These are phyloP conservation scores for Pleurotus cornucopiae DNA, from an alignment of 768 basidiomycete species.

Conservation along the genomic window DNA sequence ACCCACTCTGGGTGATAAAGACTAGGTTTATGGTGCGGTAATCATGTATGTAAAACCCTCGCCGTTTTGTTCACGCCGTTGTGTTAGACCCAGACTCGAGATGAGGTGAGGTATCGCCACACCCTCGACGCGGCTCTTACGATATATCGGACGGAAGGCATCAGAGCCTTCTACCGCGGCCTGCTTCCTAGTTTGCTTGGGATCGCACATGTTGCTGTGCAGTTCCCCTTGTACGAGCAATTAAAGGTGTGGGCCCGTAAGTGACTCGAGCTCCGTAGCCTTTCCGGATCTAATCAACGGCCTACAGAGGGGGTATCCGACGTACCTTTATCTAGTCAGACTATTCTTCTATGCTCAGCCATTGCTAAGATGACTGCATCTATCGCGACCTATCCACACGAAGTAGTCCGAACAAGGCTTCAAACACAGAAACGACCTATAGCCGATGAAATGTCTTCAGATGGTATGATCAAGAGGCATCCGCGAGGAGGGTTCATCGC, in stretches of 20 bases:
- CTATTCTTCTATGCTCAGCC: constrained; percentile 89
- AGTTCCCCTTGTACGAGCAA: constrained; percentile 95
- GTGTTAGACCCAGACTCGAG: constrained; percentile 73
- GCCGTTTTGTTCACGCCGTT: constrained; percentile 10
- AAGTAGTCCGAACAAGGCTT: constrained; percentile 95
- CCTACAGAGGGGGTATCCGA: constrained; percentile 40
- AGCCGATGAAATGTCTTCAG: constrained; percentile 52
- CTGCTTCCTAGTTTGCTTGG: constrained; percentile 90
- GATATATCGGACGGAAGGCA: constrained; percentile 88
- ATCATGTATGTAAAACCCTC: constrained; percentile 3
- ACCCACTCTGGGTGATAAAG: constrained; percentile 98
- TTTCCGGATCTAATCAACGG: background rate
- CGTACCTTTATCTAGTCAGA: constrained; percentile 47
- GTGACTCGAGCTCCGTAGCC: constrained; percentile 26
- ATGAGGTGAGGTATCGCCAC: constrained; percentile 78
- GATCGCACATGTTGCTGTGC: constrained; percentile 92
- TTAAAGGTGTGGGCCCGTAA: constrained; percentile 83
- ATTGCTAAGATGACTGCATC: constrained; percentile 95
- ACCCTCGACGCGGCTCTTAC: constrained; percentile 86
- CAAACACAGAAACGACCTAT: constrained; percentile 80
- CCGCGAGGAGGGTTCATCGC: constrained; percentile 64
- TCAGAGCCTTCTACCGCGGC: constrained; percentile 89
- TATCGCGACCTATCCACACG: constrained; percentile 94
- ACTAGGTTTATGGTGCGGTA: constrained; percentile 91
- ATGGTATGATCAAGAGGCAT: constrained; percentile 56